phyloP scores from a whole-genome alignment of 805 yeast genomes.

The Starmerella cellae region DNA sequence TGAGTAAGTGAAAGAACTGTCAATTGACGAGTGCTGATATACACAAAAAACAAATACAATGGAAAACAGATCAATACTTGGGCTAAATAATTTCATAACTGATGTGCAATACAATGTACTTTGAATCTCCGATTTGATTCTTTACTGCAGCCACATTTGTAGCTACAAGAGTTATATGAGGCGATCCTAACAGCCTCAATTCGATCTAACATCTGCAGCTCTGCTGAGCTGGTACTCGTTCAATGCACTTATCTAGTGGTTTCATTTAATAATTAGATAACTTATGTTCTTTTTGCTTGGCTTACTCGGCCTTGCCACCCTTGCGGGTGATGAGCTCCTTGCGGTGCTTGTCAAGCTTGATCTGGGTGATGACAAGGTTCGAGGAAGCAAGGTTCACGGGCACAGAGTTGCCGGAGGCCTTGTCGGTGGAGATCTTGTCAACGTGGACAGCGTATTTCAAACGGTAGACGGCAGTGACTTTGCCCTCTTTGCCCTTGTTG shows the following conservation, averaged over 20 bases:
- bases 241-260: not conserved
- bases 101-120: no score
- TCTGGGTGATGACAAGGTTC: slow-evolving; percentile 95
- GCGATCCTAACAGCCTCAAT: not conserved
- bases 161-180: not conserved
- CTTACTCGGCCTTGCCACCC: slow-evolving; percentile 82
- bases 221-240: no score
- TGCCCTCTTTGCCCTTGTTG: slow-evolving; percentile 99
- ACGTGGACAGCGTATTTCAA: slow-evolving; percentile 92
- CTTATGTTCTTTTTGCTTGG: slow-evolving; percentile 24
- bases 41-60: no score
- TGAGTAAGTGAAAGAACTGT: no score
- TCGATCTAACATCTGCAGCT: no score
- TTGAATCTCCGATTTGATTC: no score
- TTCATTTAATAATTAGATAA: slow-evolving; percentile 11
- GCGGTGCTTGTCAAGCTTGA: slow-evolving; percentile 97
- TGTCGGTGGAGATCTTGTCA: slow-evolving; percentile 94
- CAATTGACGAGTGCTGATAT: no score
- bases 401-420: slow-evolving; percentile 93
- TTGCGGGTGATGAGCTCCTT: slow-evolving; percentile 93
- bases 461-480: slow-evolving; percentile 96
- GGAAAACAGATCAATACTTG: no score
- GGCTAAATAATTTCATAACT: no score
- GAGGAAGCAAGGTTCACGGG: slow-evolving; percentile 98
- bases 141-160: no score